These are phyloP conservation scores for Diplodia seriata DNA, from an alignment of 2,329 filamentous ascomycete genomes.

Conservation along the genomic window DNA sequence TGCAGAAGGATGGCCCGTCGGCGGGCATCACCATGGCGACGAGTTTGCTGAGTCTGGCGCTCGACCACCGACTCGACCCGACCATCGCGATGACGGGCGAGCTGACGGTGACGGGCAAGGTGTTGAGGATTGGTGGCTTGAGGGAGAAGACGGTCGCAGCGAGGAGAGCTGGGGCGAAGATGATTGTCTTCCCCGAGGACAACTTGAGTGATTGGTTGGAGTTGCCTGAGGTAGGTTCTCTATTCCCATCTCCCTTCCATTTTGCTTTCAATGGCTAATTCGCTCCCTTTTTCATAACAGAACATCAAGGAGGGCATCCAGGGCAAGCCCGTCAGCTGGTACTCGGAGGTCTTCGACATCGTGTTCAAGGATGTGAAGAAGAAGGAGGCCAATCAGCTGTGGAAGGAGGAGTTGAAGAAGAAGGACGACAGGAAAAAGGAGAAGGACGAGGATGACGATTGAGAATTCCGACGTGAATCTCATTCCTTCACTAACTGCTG, in stretches of 20 bases:
- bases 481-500: neutral
- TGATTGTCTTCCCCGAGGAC: conserved; percentile 92
- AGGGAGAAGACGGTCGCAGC: conserved; percentile 98
- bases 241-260: neutral
- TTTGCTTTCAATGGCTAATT: neutral
- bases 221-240: conserved; percentile 81
- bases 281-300: conserved; percentile 55
- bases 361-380: conserved; percentile 84
- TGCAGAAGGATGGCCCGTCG: conserved; percentile 80
- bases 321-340: conserved; percentile 91
- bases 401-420: conserved; percentile 68
- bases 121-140: conserved; percentile 90
- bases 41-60: conserved; percentile 81
- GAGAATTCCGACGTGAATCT: neutral
- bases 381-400: conserved; percentile 73
- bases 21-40: conserved; percentile 99
- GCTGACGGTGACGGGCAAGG: conserved; percentile 94
- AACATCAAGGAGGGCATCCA: conserved; percentile 98
- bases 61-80: conserved; percentile 79
- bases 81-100: conserved; percentile 98
- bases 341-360: conserved; percentile 88
- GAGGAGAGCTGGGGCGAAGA: conserved; percentile 87
- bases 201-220: conserved; percentile 98
- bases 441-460: conserved; percentile 17
- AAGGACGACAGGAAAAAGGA: conserved; percentile 49